These are phyloP conservation scores for Guyanaporus albipodus DNA, from an alignment of 768 basidiomycete species.

Conservation along the genomic window DNA sequence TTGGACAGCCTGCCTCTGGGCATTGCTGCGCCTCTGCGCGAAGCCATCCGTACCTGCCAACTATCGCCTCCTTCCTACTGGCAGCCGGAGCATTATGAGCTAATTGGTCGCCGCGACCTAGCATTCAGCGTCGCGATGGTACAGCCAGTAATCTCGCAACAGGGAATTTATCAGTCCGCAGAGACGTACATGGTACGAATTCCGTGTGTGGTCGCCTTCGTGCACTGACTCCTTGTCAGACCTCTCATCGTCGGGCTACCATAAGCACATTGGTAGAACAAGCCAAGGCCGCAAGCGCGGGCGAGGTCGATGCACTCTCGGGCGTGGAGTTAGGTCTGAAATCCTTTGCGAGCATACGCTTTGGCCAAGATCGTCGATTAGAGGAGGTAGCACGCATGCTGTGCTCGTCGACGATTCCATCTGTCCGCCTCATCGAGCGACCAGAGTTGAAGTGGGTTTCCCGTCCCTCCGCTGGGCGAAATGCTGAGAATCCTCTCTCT, in stretches of 20 bases:
- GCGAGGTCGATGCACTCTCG: slow-evolving; percentile 55
- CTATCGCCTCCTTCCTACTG: slow-evolving; percentile 70
- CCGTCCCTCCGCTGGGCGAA: neutral
- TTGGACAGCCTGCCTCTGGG: slow-evolving; percentile 62
- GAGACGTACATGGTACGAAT: slow-evolving; percentile 31
- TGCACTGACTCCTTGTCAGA: slow-evolving; percentile 37
- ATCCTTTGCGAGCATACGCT: slow-evolving; percentile 79
- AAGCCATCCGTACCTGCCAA: slow-evolving; percentile 83
- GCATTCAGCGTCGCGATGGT: slow-evolving; percentile 31
- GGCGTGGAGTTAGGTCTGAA: slow-evolving; percentile 71
- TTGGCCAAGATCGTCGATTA: slow-evolving; percentile 83
- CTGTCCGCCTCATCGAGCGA: slow-evolving; percentile 62
- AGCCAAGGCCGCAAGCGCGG: slow-evolving; percentile 46
- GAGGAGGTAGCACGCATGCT: slow-evolving; percentile 92
- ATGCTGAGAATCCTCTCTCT: slow-evolving; percentile 4
- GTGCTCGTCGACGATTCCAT: slow-evolving; percentile 69
- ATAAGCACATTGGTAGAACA: slow-evolving; percentile 50
- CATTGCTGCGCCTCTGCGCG: slow-evolving; percentile 72
- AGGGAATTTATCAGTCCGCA: slow-evolving; percentile 28
- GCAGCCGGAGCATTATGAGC: slow-evolving; percentile 43
- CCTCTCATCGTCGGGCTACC: slow-evolving; percentile 45
- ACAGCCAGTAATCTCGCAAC: slow-evolving; percentile 29
- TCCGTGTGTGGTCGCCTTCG: neutral
- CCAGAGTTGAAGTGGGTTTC: slow-evolving; percentile 62
- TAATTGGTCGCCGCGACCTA: slow-evolving; percentile 31